phyloP scores from a whole-genome alignment of 805 yeast species.

The Maudiozyma saulgeensis region DNA sequence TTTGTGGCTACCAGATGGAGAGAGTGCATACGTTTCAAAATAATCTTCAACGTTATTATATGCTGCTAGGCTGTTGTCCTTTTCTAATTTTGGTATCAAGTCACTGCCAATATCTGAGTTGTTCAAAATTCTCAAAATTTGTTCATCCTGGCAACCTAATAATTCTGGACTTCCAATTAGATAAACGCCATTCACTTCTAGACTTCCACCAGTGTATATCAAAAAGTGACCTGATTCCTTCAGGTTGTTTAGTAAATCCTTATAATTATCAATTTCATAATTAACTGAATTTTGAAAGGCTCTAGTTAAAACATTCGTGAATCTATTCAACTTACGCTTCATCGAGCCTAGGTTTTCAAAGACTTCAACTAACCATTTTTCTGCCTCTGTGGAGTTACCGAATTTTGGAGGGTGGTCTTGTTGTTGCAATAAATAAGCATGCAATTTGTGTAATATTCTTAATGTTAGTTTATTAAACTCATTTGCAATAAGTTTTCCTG shows the following conservation, averaged over 20 bases:
- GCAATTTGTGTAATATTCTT: constrained; percentile 58
- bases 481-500: constrained; percentile 71
- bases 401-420: constrained; percentile 49
- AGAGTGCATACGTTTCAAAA: not conserved
- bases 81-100: constrained; percentile 27
- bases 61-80: constrained; percentile 20
- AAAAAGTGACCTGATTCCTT: constrained; percentile 64
- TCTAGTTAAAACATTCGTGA: constrained; percentile 55
- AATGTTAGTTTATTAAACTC: constrained; percentile 59
- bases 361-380: constrained; percentile 58
- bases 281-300: constrained; percentile 66
- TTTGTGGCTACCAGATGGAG: not conserved
- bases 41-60: constrained; percentile 19
- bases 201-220: constrained; percentile 55
- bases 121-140: constrained; percentile 36
- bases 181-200: constrained; percentile 69
- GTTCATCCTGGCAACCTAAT: constrained; percentile 31
- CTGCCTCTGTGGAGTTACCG: constrained; percentile 33
- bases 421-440: constrained; percentile 64
- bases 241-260: constrained; percentile 46
- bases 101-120: constrained; percentile 47
- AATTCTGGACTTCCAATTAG: constrained; percentile 58
- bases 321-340: constrained; percentile 75
- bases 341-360: constrained; percentile 65
- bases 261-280: constrained; percentile 45